These are phyloP conservation scores for Ustilago vetiveriae DNA, from an alignment of 1,284 basidiomycete species.

Conservation along the genomic window DNA sequence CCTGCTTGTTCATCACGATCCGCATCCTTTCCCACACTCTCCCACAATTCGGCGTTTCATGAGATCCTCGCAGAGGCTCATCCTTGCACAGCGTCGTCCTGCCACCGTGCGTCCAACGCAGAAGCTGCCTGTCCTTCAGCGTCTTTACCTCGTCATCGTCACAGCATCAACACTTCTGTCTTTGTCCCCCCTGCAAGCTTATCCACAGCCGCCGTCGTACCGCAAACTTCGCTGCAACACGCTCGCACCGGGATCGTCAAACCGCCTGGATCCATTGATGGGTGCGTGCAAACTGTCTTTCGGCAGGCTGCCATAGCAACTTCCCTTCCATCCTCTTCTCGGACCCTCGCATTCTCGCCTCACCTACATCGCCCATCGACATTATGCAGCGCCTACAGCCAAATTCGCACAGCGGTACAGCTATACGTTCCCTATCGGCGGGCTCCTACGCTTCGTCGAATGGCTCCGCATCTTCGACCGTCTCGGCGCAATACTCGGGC, in stretches of 20 bases:
- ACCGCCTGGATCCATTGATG: background rate
- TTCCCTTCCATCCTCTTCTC: background rate
- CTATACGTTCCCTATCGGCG: slow-evolving; percentile 27
- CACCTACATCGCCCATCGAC: too few species aligned
- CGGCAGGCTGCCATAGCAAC: background rate
- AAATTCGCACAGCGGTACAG: slow-evolving; percentile 9
- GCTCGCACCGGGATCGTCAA: background rate
- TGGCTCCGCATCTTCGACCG: slow-evolving; percentile 23
- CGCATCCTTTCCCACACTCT: too few species aligned
- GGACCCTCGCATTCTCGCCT: background rate
- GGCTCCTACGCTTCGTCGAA: slow-evolving; percentile 34
- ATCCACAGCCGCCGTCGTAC: too few species aligned
- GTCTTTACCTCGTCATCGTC: too few species aligned
- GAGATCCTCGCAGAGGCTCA: too few species aligned
- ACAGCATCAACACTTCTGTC: too few species aligned
- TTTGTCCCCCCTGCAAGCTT: too few species aligned
- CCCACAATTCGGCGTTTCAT: too few species aligned
- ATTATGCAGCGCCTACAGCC: slow-evolving; percentile 35
- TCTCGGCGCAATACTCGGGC: slow-evolving; percentile 1
- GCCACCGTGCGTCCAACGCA: too few species aligned
- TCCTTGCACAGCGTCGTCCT: too few species aligned
- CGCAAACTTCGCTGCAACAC: background rate
- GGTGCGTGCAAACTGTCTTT: background rate
- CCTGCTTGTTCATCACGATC: background rate
- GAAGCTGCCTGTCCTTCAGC: too few species aligned